These are phyloP conservation scores for Beta macrorhiza DNA, from an alignment of 179 eudicot species.

Conservation along the genomic window DNA sequence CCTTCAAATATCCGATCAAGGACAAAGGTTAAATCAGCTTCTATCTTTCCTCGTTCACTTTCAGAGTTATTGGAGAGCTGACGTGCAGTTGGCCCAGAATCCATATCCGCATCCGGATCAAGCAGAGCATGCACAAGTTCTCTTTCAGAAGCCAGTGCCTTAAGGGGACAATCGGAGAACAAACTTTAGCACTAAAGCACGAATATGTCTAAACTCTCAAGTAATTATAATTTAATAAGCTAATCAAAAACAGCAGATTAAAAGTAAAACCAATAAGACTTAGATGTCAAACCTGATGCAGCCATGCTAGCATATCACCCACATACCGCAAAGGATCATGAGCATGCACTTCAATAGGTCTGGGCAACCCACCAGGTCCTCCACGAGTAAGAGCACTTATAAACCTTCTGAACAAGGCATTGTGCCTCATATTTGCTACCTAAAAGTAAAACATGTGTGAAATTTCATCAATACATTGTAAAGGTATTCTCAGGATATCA, in stretches of 20 bases:
- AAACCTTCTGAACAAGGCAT: conserved; percentile 91
- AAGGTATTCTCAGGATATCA: not conserved
- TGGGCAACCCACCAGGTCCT: conserved; percentile 98
- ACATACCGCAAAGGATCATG: conserved; percentile 98
- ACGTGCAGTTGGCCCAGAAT: conserved; percentile 77
- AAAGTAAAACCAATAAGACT: not conserved
- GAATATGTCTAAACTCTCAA: not conserved
- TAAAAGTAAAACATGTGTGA: conserved; percentile 20
- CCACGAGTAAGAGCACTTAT: conserved; percentile 99
- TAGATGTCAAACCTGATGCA: conserved; percentile 65
- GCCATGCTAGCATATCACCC: conserved; percentile 98
- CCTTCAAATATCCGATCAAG: conserved; percentile 99
- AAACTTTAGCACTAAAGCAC: conserved; percentile 10
- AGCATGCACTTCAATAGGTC: conserved; percentile 99
- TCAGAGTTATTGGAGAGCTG: conserved; percentile 56
- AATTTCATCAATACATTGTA: conserved; percentile 6
- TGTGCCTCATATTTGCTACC: conserved; percentile 99
- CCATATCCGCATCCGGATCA: conserved; percentile 80
- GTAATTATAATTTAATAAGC: not conserved
- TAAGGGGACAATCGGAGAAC: conserved; percentile 16
- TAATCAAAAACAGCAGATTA: not conserved
- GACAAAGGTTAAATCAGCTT: conserved; percentile 86
- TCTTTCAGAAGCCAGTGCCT: conserved; percentile 99
- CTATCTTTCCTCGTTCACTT: conserved; percentile 53
- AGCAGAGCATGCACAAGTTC: conserved; percentile 94